A percentile compares a stretch with the other conserved stretches of the same genome.
These are phyloP conservation scores for Lachnellula willkommii DNA, from an alignment of 2,329 filamentous ascomycete genomes.

Conservation along the genomic window DNA sequence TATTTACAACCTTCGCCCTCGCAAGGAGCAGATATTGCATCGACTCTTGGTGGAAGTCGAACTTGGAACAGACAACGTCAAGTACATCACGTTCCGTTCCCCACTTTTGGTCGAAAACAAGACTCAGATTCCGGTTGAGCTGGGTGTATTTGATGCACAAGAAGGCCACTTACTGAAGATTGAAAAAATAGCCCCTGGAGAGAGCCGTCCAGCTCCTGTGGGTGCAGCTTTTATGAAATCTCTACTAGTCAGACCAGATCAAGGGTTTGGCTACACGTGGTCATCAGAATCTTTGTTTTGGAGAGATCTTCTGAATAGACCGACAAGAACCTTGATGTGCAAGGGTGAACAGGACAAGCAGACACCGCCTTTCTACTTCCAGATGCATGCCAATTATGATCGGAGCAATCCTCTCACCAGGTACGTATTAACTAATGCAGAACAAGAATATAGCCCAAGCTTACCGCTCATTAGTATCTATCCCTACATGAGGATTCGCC, in stretches of 20 bases:
- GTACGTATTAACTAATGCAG: slow-evolving; percentile 36
- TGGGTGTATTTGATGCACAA: slow-evolving; percentile 82
- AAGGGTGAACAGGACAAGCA: slow-evolving; percentile 76
- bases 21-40: slow-evolving; percentile 79
- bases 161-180: slow-evolving; percentile 93
- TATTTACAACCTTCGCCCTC: slow-evolving; percentile 81
- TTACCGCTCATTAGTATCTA: slow-evolving; percentile 57
- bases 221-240: slow-evolving; percentile 88
- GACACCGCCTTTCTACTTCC: slow-evolving; percentile 86
- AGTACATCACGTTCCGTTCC: slow-evolving; percentile 93
- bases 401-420: slow-evolving; percentile 74
- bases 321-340: slow-evolving; percentile 83
- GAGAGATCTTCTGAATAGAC: slow-evolving; percentile 80
- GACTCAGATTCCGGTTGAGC: slow-evolving; percentile 90
- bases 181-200: slow-evolving; percentile 92
- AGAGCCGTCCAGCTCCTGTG: slow-evolving; percentile 82
- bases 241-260: slow-evolving; percentile 81
- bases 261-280: slow-evolving; percentile 96
- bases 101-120: slow-evolving; percentile 91
- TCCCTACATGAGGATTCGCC: slow-evolving; percentile 87
- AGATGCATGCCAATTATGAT: slow-evolving; percentile 82
- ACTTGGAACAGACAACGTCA: slow-evolving; percentile 90
- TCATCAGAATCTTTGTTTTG: slow-evolving; percentile 85
- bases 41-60: slow-evolving; percentile 87
- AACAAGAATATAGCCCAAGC: slow-evolving; percentile 12